Base-by-base conservation (phyloP, 208 protist genomes). In the Trypanosomatidae sp. region DNA sequence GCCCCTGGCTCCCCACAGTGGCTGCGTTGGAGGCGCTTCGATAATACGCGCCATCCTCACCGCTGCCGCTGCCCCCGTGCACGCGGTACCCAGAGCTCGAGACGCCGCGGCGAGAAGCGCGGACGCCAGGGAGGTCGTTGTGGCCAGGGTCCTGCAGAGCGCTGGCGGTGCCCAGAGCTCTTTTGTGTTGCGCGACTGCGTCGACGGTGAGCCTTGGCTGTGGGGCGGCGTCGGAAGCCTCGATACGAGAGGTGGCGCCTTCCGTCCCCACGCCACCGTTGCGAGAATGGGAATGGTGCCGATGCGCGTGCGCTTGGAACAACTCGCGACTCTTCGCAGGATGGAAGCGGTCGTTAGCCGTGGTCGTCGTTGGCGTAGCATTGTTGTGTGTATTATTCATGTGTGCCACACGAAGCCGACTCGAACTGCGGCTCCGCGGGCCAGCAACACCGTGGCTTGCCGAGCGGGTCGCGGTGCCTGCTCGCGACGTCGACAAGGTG, bases 1-100 rank as follows among this genome's bases (percentile, higher is more conserved):
- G 47, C 0, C 66, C 71, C 25, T 81, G 77, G 56, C 78, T 83
- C 12, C 78, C 78, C 56, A 83, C 78, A 7, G 78, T 83, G 19
- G 78, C 78, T 19, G 71, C 78, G 15, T 78, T 83, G 3, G 78
- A 83, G 15, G 69, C 73, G 46, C 62, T 75, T 33, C 78, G 53
- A 41, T 75, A 67, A 22, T 74, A 72, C 39, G 7, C 41, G n/a
- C 43, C 62, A 5, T 73, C 73, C 6, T 79, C 64, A 12, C 39
- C 58, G 13, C 10, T 53, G 50, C 66, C 28, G 9, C 65, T 70
- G 44, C 66, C 65, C 4, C 62, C 58, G 30, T 36, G 30, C 5
- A 22, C 30, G 13, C 43, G 49, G 15, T 55, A 56, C n/a, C 65
- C 64, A 53, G 60, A 52, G 44, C 64, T 68, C 49, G 70, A 52